A percentile compares a stretch with the other conserved stretches of the same genome.
Conservation (phyloP, 164 flowering plant species). For the Nymphaea colorata region DNA sequence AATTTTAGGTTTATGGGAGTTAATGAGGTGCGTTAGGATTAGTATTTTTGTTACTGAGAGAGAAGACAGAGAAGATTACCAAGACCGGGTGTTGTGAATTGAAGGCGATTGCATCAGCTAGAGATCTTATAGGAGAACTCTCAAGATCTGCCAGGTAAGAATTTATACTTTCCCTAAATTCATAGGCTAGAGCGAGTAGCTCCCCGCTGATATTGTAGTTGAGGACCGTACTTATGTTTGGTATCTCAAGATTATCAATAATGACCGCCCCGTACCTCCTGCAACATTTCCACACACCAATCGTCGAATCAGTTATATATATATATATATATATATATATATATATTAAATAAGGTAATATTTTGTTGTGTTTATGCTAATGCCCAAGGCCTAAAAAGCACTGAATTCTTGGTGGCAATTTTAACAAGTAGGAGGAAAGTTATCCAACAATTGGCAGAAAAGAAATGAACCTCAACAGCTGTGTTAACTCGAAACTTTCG, state of each 20-base stretch:
- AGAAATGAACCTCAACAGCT: too few species aligned
- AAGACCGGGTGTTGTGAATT: constrained; percentile 23
- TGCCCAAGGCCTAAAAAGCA: too few species aligned
- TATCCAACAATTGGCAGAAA: too few species aligned
- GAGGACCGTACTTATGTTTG: constrained; percentile 16
- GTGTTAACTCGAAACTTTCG: neutral
- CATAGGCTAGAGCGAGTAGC: constrained; percentile 20
- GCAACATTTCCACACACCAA: neutral
- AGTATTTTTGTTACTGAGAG: neutral
- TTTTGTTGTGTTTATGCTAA: too few species aligned
- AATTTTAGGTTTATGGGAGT: too few species aligned
- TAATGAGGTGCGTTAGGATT: too few species aligned
- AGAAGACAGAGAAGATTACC: constrained; percentile 17
- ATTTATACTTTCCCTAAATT: constrained; percentile 41
- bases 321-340: too few species aligned
- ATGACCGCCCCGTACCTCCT: constrained; percentile 31
- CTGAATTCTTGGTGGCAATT: too few species aligned
- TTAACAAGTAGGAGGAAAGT: too few species aligned
- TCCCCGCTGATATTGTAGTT: constrained; percentile 16
- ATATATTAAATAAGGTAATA: too few species aligned
- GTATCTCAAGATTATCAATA: constrained; percentile 34
- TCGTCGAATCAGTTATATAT: neutral
- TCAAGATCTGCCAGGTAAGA: constrained; percentile 30
- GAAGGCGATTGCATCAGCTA: constrained; percentile 49
- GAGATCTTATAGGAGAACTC: constrained; percentile 41